Evolutionary conservation across 306 rosid genomes (phyloP), one percentile per base, ranked within the genome.

Genomic region (Cicer yamashitae): DNA sequence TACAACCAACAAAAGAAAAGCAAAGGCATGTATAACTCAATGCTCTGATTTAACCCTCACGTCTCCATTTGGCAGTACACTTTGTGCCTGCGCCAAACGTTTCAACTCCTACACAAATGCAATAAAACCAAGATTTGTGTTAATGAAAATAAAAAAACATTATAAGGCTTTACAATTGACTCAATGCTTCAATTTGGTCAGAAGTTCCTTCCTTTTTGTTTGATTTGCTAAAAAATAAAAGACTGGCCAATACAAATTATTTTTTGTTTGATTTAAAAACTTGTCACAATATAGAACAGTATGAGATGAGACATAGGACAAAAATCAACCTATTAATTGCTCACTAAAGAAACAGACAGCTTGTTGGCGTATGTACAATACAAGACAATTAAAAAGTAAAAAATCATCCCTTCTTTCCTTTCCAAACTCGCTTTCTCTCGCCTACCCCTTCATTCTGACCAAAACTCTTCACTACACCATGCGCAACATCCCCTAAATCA

Each of bases 11-110:
- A 15, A 8, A 8, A 77, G 62, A 57, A 67, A 20, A 61, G 58
- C 39, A 70, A 39, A 46, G 61, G 53, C 60, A 64, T 43, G 34
- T 10, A 72, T 64, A 37, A 73, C 51, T 80, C 75, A 94, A 64
- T 81, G 84, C 87, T 94, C 96, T 4, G 82, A 41, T 78, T 91
- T 86, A 67, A 89, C 91, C 86, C 92, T 91, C 84, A 82, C 74
- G 79, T 94, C 97, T 73, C 98, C 98, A 81, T 94, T 91, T 37
- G 96, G 90, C 13, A 91, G 79, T 67, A 45, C 82, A 79, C 82
- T 88, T 66, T 90, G 98, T 52, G 93, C 85, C 71, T 91, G 97
- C 15, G 91, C 92, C 50, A 84, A 84, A 70, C 92, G 88, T 84
- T 94, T 91, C 74, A 79, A 56, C 80, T 94, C 97, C 98, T 94